Percentiles rank a stretch among this genome's conserved stretches.
These are phyloP conservation scores for Fusarium solani-melongenae DNA, from an alignment of 2,329 filamentous ascomycete species.

Conservation along the genomic window DNA sequence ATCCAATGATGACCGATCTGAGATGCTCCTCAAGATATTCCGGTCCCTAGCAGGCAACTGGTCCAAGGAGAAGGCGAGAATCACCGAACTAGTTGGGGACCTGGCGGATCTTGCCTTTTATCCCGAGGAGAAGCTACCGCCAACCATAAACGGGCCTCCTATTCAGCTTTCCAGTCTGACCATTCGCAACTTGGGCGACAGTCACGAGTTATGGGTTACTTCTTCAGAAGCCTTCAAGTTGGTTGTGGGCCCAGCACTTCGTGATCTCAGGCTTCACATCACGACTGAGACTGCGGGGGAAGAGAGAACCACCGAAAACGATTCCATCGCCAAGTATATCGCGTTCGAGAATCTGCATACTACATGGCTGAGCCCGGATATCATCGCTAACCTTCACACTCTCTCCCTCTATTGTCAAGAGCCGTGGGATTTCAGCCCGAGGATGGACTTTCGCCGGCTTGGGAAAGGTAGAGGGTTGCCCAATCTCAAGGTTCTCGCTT, in stretches of 20 bases:
- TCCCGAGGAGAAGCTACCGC: accelerated
- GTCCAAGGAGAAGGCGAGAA: neutral
- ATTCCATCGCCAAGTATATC: neutral
- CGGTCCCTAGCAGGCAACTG: neutral
- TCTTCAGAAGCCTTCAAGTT: neutral
- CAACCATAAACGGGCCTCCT: neutral
- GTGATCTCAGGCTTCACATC: slow-evolving; percentile 1
- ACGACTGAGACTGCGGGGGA: neutral
- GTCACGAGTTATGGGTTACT: neutral
- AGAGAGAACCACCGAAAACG: neutral
- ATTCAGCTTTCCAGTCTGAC: neutral
- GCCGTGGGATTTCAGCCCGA: slow-evolving; percentile 52
- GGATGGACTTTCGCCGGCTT: slow-evolving; percentile 45
- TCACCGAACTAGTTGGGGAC: neutral
- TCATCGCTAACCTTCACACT: slow-evolving; percentile 40
- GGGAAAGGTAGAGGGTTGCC: slow-evolving; percentile 42
- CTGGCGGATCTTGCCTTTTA: neutral
- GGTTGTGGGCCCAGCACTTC: neutral
- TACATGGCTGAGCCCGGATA: slow-evolving; percentile 15
- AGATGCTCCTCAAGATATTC: neutral
- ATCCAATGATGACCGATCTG: neutral
- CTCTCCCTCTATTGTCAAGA: slow-evolving; percentile 50
- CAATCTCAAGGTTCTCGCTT: slow-evolving; percentile 49
- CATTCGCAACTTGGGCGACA: slow-evolving; percentile 2
- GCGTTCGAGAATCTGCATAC: slow-evolving; percentile 25